Evolutionary conservation across 2,329 filamentous ascomycete species (phyloP).

Genomic region (Amesomyces nigricolor): DNA sequence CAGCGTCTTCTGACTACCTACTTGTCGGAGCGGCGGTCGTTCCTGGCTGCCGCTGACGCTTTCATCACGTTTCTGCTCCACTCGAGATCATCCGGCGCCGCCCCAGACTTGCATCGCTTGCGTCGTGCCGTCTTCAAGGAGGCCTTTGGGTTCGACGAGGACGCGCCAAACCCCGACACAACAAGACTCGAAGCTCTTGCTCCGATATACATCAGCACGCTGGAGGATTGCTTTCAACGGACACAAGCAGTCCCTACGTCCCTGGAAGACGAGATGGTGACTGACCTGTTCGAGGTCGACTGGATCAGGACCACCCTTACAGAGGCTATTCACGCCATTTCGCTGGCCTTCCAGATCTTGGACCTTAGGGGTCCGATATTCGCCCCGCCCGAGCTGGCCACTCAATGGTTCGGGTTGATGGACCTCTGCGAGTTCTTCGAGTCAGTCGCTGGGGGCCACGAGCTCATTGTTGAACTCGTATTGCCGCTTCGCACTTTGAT

Average conservation of each 20-base stretch:
- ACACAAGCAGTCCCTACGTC: slow-evolving; percentile 45
- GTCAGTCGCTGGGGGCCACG: slow-evolving; percentile 46
- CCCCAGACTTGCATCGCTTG: slow-evolving; percentile 19
- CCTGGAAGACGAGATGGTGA: slow-evolving; percentile 33
- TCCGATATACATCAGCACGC: slow-evolving; percentile 43
- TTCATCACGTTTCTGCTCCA: slow-evolving; percentile 46
- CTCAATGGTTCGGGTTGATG: slow-evolving; percentile 72
- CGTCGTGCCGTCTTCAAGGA: slow-evolving; percentile 20
- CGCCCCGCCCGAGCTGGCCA: slow-evolving; percentile 52
- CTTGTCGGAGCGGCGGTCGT: slow-evolving; percentile 63
- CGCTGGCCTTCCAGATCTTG: slow-evolving; percentile 65
- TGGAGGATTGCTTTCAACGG: slow-evolving; percentile 45
- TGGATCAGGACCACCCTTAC: slow-evolving; percentile 61
- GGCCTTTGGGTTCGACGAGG: slow-evolving; percentile 23
- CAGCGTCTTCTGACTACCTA: slow-evolving; percentile 66
- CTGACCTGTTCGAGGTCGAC: slow-evolving; percentile 49
- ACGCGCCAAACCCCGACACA: slow-evolving; percentile 11
- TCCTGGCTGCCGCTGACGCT: slow-evolving; percentile 59
- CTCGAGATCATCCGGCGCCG: slow-evolving; percentile 26
- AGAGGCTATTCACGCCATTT: slow-evolving; percentile 68
- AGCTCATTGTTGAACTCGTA: slow-evolving; percentile 46
- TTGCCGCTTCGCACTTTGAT: slow-evolving; percentile 63
- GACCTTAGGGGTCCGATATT: slow-evolving; percentile 52
- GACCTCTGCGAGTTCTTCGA: slow-evolving; percentile 64
- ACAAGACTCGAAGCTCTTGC: slow-evolving; percentile 40